Base-by-base conservation (phyloP, 345 rosid genomes). In the Syzygium aqueum region DNA sequence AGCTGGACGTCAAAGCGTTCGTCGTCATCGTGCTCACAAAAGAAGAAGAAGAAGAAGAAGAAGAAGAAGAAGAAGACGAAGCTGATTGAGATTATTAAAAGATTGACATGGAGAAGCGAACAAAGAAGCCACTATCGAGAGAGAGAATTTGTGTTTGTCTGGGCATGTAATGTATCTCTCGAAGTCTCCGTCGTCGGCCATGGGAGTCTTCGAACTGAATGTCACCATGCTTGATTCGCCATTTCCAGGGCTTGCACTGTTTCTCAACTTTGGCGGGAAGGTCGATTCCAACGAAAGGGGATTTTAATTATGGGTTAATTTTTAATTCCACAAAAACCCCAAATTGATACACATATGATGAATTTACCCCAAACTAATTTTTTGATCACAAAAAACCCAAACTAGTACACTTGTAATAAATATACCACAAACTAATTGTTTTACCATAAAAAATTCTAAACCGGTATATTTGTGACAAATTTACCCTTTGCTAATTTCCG, bases 21-120 rank as follows among this genome's bases (percentile, higher is more conserved):
- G 17, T 27, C 8, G 67, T 59, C 67, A 59, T 59, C 2, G 2
- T 61, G 17, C 30, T 1, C 17, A 7, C 67, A 27, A 33, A 61
- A 61, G 67, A 61, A 11, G 63, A 56, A 59, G 30, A 61, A 1
- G 16, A 1, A 61, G 67, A 51, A 27, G 67, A 61, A 61, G 67
- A 61, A 27, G 61, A 56, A 59, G 30, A 59, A 3, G 15, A 1
- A 59, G 65, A 57, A 59, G 30, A 59, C 25, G 33, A 27, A 61
- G 2, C 2, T 1, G 28, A n/a, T 61, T 0, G 67, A 27, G 67
- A 27, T 59, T 1, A 27, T 27, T 1, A 12, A 27, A 59, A 16
- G 67, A n/a, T 57, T n/a, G 15, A 25, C 65, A 11, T 59, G 65
- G 65, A 59, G 30, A 59, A 59, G 65, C 67, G 33, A 59, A 59